Conservation (phyloP, 2,329 filamentous ascomycete genomes). For the Ascochyta fabae region DNA sequence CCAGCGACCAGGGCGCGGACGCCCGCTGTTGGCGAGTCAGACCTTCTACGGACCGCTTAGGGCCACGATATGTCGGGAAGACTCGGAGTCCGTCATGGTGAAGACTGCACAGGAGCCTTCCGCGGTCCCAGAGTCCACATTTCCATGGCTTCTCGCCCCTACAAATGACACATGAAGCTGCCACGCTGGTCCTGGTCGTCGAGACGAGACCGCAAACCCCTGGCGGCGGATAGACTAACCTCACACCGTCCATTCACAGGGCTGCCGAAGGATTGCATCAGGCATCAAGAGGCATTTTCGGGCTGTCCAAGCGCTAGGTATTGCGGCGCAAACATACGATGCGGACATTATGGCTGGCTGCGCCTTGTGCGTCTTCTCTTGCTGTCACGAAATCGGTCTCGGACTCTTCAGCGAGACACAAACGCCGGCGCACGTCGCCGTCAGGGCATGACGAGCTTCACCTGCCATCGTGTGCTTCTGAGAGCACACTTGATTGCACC, state of each 20-base stretch:
- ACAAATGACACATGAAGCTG: constrained; percentile 18
- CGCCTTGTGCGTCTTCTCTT: constrained; percentile 5
- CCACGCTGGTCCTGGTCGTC: constrained; percentile 7
- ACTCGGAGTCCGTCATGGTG: constrained; percentile 5
- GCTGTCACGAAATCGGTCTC: constrained; percentile 5
- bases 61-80: constrained; percentile 15
- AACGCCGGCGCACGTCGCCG: neutral
- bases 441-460: neutral
- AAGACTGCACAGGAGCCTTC: neutral
- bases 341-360: constrained; percentile 8
- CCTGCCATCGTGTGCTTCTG: neutral
- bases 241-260: constrained; percentile 14
- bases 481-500: neutral
- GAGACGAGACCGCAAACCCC: constrained; percentile 18
- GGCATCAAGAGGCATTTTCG: constrained; percentile 20
- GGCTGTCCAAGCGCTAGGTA: constrained; percentile 7
- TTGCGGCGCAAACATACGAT: constrained; percentile 16
- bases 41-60: constrained; percentile 10
- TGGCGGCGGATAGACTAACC: constrained; percentile 14
- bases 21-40: constrained; percentile 18
- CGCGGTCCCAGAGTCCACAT: constrained; percentile 13
- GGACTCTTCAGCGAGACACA: constrained; percentile 1
- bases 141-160: constrained; percentile 21
- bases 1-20: constrained; percentile 2
- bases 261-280: constrained; percentile 16